Conservation (phyloP, 805 yeast genomes). For the Jamesozyma rosinii region DNA sequence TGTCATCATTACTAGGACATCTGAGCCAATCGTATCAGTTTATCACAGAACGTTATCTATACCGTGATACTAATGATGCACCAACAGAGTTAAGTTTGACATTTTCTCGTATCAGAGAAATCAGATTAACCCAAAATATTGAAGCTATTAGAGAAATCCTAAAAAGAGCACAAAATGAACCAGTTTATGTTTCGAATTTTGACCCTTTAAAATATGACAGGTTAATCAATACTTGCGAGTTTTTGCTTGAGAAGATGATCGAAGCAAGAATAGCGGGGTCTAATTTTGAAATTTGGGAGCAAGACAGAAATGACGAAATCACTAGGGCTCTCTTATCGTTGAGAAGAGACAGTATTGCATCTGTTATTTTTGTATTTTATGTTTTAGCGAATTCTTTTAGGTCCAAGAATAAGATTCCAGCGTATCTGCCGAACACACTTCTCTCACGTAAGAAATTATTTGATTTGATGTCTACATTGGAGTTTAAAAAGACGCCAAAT, state of each 20-base stretch:
- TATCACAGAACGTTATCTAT: constrained; percentile 40
- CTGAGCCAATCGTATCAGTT: constrained; percentile 40
- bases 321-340: constrained; percentile 35
- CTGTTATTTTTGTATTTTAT: constrained; percentile 38
- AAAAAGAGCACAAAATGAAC: constrained; percentile 31
- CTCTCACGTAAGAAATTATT: constrained; percentile 36
- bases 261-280: constrained; percentile 43
- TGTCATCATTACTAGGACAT: constrained; percentile 34
- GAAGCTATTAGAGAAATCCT: constrained; percentile 34
- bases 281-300: constrained; percentile 39
- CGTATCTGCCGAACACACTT: constrained; percentile 38
- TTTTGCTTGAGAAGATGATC: constrained; percentile 35
- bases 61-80: constrained; percentile 39
- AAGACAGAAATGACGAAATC: constrained; percentile 32
- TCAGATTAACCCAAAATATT: constrained; percentile 38
- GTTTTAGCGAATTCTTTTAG: constrained; percentile 36
- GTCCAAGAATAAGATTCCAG: constrained; percentile 33
- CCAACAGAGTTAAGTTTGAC: constrained; percentile 39
- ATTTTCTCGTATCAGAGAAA: constrained; percentile 39
- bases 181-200: constrained; percentile 31
- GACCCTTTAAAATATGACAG: constrained; percentile 28
- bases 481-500: constrained; percentile 8
- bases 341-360: constrained; percentile 41
- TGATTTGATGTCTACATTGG: constrained; percentile 32
- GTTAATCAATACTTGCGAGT: constrained; percentile 33